Evolutionary conservation across 768 basidiomycete species (phyloP), one percentile per base, ranked within the genome.

Genomic region (Pisolithus microcarpus): DNA sequence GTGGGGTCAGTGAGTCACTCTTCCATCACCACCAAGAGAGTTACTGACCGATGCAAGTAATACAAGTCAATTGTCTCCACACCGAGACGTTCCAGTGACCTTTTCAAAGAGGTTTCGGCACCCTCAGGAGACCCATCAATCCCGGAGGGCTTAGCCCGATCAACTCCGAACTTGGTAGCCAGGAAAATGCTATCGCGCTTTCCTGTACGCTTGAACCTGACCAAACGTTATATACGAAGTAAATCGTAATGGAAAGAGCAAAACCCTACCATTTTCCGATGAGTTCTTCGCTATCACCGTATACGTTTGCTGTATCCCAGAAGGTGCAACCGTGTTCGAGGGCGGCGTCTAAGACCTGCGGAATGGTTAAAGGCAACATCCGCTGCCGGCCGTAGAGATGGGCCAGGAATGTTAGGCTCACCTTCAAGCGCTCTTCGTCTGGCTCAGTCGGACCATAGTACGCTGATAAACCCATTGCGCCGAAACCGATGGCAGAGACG

Each of bases 341-440:
- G 0, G 72, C 67, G 6, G 67, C 67, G 48, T 79, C 76, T 11
- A 78, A 63, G 36, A 78, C 54, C 73, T 76, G 45, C 23, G 19
- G 7, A 1, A 40, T 13, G 1, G 1, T 51, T 31, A 26, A 16
- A 16, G 16, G 7, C 30, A 3, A 34, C 3, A 3, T 34, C 5
- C 11, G 11, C 28, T 5, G 5, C 36, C 26, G 13, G 2, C 18
- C 13, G 10, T 10, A 46, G 15, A 19, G 21, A n/a, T 7, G 16
- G 15, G 26, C 34, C 13, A 9, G 13, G 13, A 2, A 15, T 7
- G 8, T 18, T 11, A 21, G 13, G 37, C 61, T 24, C 46, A 81
- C 80, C 74, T 78, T 76, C 57, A 85, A 73, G 2, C 80, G 70
- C 48, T 83, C 79, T 55, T 84, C 80, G 52, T 85, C 82, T 4